A percentile compares a stretch with the other conserved stretches of the same genome.
Evolutionary conservation across 2,329 filamentous ascomycete species (phyloP).

Genomic region (Fusarium metavorans): DNA sequence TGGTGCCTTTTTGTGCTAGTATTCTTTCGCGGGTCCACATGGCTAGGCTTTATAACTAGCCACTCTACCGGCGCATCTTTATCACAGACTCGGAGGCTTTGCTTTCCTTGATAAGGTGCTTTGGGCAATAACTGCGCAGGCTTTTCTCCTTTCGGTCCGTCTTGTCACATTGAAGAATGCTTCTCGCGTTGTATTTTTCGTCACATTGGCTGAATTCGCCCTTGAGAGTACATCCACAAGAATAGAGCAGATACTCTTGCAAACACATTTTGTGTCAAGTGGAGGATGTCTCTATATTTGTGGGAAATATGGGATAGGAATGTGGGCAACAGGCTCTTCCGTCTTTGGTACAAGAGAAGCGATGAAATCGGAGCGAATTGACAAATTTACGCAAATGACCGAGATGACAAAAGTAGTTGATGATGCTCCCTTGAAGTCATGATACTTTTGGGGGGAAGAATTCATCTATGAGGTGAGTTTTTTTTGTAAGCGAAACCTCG

Average conservation of each 20-base stretch:
- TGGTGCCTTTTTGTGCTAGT: neutral
- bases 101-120: conserved; percentile 2
- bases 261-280: neutral
- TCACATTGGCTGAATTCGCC: conserved; percentile 11
- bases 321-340: neutral
- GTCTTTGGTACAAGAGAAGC: neutral
- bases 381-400: neutral
- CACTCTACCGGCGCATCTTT: neutral
- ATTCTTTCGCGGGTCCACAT: neutral
- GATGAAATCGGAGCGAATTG: neutral
- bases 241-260: neutral
- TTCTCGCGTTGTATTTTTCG: neutral
- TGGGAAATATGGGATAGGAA: neutral
- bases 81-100: neutral
- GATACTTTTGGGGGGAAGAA: neutral
- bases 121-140: neutral
- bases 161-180: neutral
- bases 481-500: neutral
- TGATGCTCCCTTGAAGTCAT: neutral
- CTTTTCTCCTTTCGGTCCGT: neutral
- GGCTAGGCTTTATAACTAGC: neutral
- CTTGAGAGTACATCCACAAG: neutral
- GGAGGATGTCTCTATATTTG: neutral
- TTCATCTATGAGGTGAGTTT: neutral
- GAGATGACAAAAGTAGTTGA: neutral